phyloP scores from a whole-genome alignment of 129 eudicot genomes.

The Smallanthus sonchifolius region DNA sequence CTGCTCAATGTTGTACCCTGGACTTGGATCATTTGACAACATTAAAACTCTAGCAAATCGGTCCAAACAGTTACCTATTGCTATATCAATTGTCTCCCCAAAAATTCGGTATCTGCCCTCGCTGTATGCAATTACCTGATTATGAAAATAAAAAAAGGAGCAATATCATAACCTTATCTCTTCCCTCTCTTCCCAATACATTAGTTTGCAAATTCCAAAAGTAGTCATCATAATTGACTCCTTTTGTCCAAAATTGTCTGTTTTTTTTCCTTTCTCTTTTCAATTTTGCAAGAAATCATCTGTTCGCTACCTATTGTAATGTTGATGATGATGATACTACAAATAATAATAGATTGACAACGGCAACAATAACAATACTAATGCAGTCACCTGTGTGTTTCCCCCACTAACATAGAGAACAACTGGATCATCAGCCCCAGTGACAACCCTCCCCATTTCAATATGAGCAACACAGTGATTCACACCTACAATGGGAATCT shows the following conservation, averaged over 20 bases:
- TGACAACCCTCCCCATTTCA: conserved; percentile 93
- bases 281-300: neutral
- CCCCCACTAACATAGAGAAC: conserved; percentile 96
- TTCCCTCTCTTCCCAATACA: neutral
- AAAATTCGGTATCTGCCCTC: conserved; percentile 91
- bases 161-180: neutral
- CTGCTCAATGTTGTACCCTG: conserved; percentile 95
- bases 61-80: conserved; percentile 91
- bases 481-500: conserved; percentile 87
- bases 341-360: too few relatives aligned
- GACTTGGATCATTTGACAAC: conserved; percentile 88
- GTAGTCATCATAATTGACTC: neutral
- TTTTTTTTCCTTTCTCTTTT: neutral
- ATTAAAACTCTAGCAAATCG: conserved; percentile 83
- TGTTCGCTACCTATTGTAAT: too few relatives aligned
- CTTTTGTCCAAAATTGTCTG: neutral
- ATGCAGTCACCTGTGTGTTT: conserved; percentile 67
- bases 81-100: conserved; percentile 90
- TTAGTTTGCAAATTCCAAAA: neutral
- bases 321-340: too few relatives aligned
- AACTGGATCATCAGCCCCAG: conserved; percentile 91
- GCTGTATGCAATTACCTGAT: conserved; percentile 74
- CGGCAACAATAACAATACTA: neutral
- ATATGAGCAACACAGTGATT: conserved; percentile 98
- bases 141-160: neutral